These are phyloP conservation scores for Triangularia verruculosa DNA, from an alignment of 2,329 filamentous ascomycete genomes.

Conservation along the genomic window DNA sequence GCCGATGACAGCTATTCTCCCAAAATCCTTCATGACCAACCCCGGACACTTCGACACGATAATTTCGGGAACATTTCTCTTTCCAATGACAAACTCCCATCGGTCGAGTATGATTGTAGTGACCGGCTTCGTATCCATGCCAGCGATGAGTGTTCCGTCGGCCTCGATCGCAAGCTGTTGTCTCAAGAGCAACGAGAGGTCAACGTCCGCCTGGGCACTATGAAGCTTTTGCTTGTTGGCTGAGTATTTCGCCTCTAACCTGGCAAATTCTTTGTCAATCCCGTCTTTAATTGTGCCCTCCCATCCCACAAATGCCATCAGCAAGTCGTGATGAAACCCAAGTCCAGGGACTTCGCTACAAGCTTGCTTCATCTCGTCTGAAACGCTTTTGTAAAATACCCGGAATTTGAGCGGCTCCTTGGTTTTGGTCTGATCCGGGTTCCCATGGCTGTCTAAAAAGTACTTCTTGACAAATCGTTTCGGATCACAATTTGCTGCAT, in stretches of 20 bases:
- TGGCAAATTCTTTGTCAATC: no score
- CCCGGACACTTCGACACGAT: not conserved
- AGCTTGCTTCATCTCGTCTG: not conserved
- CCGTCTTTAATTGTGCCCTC: not conserved
- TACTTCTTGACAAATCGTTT: slow-evolving; percentile 15
- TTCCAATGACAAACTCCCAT: not conserved
- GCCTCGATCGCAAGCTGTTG: no score
- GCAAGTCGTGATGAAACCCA: not conserved
- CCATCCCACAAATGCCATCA: not conserved
- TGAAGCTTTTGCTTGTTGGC: no score
- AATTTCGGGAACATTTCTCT: not conserved
- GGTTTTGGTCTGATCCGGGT: slow-evolving; percentile 10
- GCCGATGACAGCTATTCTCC: not conserved
- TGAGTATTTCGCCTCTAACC: no score
- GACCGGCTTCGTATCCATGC: not conserved
- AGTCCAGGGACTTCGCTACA: not conserved
- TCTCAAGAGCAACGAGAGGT: no score
- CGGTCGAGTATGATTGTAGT: not conserved
- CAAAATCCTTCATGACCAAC: not conserved
- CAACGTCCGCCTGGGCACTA: no score
- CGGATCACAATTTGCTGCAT: not conserved
- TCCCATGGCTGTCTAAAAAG: slow-evolving; percentile 12
- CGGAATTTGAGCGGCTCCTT: not conserved
- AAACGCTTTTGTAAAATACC: not conserved
- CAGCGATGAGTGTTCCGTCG: no score